Evolutionary conservation across 371 early-diverging fungal species (phyloP).

Genomic region (Thermomucor indicae-seudaticae): DNA sequence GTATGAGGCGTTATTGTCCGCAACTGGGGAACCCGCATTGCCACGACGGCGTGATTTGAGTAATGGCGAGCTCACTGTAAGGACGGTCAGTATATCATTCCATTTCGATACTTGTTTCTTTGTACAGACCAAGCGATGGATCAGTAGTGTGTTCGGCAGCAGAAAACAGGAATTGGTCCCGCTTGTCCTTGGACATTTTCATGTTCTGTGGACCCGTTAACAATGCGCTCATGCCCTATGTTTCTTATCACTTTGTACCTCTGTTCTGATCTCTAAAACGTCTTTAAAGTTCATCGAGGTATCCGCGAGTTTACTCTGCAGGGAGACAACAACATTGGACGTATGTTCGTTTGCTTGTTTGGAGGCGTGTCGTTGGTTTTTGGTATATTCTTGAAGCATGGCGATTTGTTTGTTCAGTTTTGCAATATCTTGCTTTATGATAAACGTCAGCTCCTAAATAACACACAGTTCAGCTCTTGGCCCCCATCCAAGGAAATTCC

Average conservation of each 20-base stretch:
- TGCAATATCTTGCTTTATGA: slow-evolving; percentile 95
- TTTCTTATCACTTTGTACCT: slow-evolving; percentile 34
- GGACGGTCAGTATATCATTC: neutral
- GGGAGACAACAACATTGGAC: slow-evolving; percentile 82
- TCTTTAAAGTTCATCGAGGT: slow-evolving; percentile 89
- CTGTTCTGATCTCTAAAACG: slow-evolving; percentile 89
- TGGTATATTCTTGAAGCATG: slow-evolving; percentile 67
- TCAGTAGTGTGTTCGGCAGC: slow-evolving; percentile 27
- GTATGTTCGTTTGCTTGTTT: slow-evolving; percentile 90
- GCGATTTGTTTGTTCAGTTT: slow-evolving; percentile 88
- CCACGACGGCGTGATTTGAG: slow-evolving; percentile 45
- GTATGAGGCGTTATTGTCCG: slow-evolving; percentile 16
- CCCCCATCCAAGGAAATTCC: too few relatives aligned
- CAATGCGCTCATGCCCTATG: neutral
- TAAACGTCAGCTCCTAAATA: slow-evolving; percentile 87
- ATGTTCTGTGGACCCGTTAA: slow-evolving; percentile 47
- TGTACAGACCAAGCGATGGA: slow-evolving; percentile 23
- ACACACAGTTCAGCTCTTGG: too few relatives aligned
- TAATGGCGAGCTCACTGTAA: slow-evolving; percentile 55
- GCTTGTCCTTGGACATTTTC: slow-evolving; percentile 69
- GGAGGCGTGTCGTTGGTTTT: slow-evolving; percentile 42
- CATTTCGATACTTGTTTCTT: neutral
- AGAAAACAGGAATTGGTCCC: slow-evolving; percentile 56
- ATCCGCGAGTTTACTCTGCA: slow-evolving; percentile 88
- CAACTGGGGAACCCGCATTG: slow-evolving; percentile 35